Conservation (phyloP, 2,329 filamentous ascomycete genomes). For the Ilyonectria destructans region DNA sequence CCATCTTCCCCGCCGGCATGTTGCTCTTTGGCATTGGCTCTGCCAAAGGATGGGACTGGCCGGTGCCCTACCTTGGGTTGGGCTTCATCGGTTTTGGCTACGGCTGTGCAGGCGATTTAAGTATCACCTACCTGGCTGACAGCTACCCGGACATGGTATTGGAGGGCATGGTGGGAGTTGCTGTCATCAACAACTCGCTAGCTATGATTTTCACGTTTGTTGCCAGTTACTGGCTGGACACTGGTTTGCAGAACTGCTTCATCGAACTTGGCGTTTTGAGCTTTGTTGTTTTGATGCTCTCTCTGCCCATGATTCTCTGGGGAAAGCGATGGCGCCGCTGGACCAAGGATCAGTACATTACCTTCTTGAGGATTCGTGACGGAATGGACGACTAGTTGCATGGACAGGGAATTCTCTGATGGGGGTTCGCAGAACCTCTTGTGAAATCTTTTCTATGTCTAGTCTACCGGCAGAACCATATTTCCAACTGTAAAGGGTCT, state of each 20-base stretch:
- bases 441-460: not conserved
- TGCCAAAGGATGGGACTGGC: slow-evolving; percentile 67
- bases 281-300: slow-evolving; percentile 66
- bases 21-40: slow-evolving; percentile 70
- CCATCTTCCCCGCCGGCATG: slow-evolving; percentile 67
- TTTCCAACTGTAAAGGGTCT: not conserved
- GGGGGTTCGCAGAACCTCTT: not conserved
- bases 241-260: slow-evolving; percentile 64
- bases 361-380: slow-evolving; percentile 66
- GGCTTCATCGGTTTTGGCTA: slow-evolving; percentile 74
- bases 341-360: slow-evolving; percentile 63
- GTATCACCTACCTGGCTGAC: slow-evolving; percentile 70
- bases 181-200: slow-evolving; percentile 71
- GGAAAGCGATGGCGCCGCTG: slow-evolving; percentile 66
- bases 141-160: slow-evolving; percentile 71
- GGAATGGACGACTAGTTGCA: slow-evolving; percentile 50
- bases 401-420: too few relatives aligned
- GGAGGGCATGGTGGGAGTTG: slow-evolving; percentile 72
- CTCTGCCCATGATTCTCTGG: slow-evolving; percentile 69
- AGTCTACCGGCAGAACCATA: not conserved
- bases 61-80: slow-evolving; percentile 68
- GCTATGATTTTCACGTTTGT: slow-evolving; percentile 70
- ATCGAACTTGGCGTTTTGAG: slow-evolving; percentile 68
- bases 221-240: slow-evolving; percentile 65
- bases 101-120: slow-evolving; percentile 71